Evolutionary conservation across 345 rosid genomes (phyloP).

Genomic region (Gossypium arboreum): DNA sequence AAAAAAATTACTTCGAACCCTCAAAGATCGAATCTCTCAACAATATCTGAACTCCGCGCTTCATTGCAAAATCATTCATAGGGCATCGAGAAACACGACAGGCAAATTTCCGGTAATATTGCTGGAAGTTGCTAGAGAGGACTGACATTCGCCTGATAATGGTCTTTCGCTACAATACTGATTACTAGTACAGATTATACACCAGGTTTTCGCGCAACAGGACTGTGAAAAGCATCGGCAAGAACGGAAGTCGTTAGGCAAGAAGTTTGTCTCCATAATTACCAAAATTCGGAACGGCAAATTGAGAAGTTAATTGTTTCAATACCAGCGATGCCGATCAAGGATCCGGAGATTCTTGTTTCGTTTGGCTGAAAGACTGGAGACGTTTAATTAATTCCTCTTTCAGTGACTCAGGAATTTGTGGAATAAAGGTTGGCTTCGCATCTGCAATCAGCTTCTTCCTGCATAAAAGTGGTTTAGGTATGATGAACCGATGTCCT

Average conservation of each 20-base stretch:
- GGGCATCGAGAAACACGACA: background rate
- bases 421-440: slow-evolving; percentile 42
- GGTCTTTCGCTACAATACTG: slow-evolving; percentile 14
- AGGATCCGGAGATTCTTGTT: slow-evolving; percentile 20
- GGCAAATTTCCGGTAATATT: slow-evolving; percentile 8
- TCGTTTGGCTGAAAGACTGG: slow-evolving; percentile 43
- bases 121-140: slow-evolving; percentile 17
- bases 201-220: slow-evolving; percentile 12
- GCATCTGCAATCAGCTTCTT: slow-evolving; percentile 64
- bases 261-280: background rate
- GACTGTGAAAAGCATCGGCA: slow-evolving; percentile 29
- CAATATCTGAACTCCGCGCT: slow-evolving; percentile 18
- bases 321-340: slow-evolving; percentile 24
- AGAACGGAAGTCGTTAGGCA: background rate
- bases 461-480: slow-evolving; percentile 39
- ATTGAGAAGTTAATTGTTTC: slow-evolving; percentile 6
- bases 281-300: background rate
- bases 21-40: slow-evolving; percentile 14
- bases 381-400: slow-evolving; percentile 58
- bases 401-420: slow-evolving; percentile 72
- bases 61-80: slow-evolving; percentile 20
- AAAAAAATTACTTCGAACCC: slow-evolving; percentile 11
- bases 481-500: background rate
- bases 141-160: slow-evolving; percentile 1
- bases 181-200: slow-evolving; percentile 22